Conservation (phyloP, 768 basidiomycete species). For the Jaapia argillacea region DNA sequence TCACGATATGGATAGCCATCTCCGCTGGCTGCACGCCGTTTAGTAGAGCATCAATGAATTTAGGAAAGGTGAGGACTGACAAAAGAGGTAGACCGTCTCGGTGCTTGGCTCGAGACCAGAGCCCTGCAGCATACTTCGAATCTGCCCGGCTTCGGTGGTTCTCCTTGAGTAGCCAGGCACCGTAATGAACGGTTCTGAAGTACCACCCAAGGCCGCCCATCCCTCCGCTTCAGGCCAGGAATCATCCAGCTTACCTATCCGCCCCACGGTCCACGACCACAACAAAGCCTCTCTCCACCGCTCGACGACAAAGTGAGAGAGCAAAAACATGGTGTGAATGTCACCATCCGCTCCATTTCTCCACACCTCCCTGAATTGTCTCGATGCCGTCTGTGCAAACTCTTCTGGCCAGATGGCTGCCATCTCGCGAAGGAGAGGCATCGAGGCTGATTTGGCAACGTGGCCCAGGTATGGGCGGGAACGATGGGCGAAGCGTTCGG, state of each 20-base stretch:
- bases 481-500: slow-evolving; percentile 26
- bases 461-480: slow-evolving; percentile 29
- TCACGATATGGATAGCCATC: not conserved
- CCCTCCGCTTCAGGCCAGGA: not conserved
- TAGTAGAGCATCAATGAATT: too few species aligned
- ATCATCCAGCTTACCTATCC: slow-evolving; percentile 17
- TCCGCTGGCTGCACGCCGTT: not conserved
- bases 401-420: slow-evolving; percentile 19
- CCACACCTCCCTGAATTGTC: slow-evolving; percentile 22
- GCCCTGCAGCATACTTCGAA: slow-evolving; percentile 8
- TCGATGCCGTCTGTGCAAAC: slow-evolving; percentile 19
- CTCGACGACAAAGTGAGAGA: slow-evolving; percentile 23
- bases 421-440: slow-evolving; percentile 24
- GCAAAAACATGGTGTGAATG: slow-evolving; percentile 22
- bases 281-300: slow-evolving; percentile 26
- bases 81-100: not conserved
- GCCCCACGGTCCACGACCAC: slow-evolving; percentile 27
- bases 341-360: slow-evolving; percentile 17
- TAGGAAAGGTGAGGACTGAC: too few species aligned
- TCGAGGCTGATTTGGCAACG: slow-evolving; percentile 25
- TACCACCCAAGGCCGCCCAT: not conserved
- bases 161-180: too few species aligned
- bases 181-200: too few species aligned
- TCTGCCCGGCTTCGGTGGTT: slow-evolving; percentile 7
- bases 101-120: slow-evolving; percentile 24